Evolutionary conservation across 768 basidiomycete species (phyloP), one percentile per base, ranked within the genome.

Genomic region (Agaricus blazei): DNA sequence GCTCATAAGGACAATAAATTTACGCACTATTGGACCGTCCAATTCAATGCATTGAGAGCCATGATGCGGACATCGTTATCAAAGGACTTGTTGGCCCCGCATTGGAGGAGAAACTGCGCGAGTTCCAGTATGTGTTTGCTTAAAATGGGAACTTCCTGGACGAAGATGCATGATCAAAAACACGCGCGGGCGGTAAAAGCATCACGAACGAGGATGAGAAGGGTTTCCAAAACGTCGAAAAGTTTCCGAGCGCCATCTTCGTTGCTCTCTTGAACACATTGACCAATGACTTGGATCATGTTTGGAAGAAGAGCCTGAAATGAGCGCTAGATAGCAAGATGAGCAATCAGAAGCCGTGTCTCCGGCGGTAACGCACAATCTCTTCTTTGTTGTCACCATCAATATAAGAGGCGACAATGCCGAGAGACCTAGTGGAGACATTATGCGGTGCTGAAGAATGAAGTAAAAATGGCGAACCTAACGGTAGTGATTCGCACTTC

Each of bases 141-240:
- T 42, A 99, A 80, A 23, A 98, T 76, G n/a, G 97, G 95, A 23
- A 92, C 85, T 78, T 99, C 97, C 92, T 93, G 62, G 14, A 58
- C 49, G 9, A 15, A 58, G 27, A 34, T 63, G 27, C 60, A 56
- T 50, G 50, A 31, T 61, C 51, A 52, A 42, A 26, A 11, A 28
- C 38, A 41, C 15, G 12, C 14, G 48, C 9, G 36, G 15, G 9
- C 53, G 1, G 52, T 15, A 11, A 24, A 31, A 34, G 53, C 9
- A 9, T 40, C 23, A 69, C 85, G 56, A 60, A 90, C 91, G 56
- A 98, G 83, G 65, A 98, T 96, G 46, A 96, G 80, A 46, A 98
- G 84, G 0, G 93, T 95, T 76, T 98, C 97, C 59, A 98, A 79
- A 28, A 98, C 92, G 66, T 99, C 97, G 65, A 98, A 97, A 26